Percentiles rank a stretch among this genome's conserved stretches.
These are phyloP conservation scores for Marvania coccoides DNA, from an alignment of 139 green algal genomes.

Conservation along the genomic window DNA sequence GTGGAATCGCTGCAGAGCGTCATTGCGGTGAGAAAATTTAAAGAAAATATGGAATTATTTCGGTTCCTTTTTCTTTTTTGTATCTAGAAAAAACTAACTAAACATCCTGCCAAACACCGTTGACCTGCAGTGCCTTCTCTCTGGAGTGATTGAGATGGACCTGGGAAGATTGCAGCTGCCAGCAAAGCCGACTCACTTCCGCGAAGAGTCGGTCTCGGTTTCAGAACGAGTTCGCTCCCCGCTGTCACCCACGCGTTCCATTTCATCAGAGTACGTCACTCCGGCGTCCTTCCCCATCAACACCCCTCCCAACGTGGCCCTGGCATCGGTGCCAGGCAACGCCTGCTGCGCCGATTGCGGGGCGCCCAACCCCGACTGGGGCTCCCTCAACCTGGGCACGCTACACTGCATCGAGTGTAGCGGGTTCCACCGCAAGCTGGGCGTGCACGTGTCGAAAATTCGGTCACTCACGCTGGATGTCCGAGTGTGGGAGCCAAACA, in stretches of 20 bases:
- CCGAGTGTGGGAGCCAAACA: constrained; percentile 48
- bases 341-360: constrained; percentile 75
- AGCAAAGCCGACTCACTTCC: background rate
- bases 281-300: too few species aligned
- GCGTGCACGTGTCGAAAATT: constrained; percentile 75
- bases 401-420: constrained; percentile 89
- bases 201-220: too few species aligned
- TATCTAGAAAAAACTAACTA: too few species aligned
- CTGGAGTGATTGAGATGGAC: background rate
- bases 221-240: too few species aligned
- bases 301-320: too few species aligned
- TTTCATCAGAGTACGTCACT: too few species aligned
- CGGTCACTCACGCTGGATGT: constrained; percentile 52
- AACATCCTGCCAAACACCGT: too few species aligned
- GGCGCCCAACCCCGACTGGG: constrained; percentile 75
- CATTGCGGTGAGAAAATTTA: too few species aligned
- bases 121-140: background rate
- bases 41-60: too few species aligned
- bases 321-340: constrained; percentile 62
- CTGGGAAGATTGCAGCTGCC: background rate
- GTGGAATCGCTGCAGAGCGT: constrained; percentile 62
- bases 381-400: constrained; percentile 79
- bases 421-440: constrained; percentile 80
- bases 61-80: too few species aligned
- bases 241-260: too few species aligned